These are phyloP conservation scores for Colletotrichum cereale DNA, from an alignment of 2,329 filamentous ascomycete genomes.

Conservation along the genomic window DNA sequence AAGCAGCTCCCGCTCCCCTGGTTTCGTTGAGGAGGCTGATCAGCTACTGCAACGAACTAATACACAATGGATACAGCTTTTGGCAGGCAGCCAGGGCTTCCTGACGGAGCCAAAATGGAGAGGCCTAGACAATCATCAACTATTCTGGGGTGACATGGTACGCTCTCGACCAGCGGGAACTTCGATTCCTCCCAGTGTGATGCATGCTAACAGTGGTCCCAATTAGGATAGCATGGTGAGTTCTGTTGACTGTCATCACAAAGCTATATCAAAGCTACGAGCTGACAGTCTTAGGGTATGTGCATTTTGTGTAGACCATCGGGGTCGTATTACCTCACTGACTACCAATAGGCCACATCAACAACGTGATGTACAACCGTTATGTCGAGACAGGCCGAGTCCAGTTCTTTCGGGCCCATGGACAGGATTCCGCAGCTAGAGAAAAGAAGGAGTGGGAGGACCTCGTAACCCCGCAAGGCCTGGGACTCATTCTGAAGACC, in stretches of 20 bases:
- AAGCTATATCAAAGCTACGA: neutral
- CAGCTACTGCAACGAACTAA: neutral
- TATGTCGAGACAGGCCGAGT: neutral
- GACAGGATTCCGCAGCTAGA: neutral
- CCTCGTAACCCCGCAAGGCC: neutral
- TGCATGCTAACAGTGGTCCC: neutral
- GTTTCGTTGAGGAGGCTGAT: neutral
- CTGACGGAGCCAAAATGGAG: neutral
- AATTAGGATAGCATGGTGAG: neutral
- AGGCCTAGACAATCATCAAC: neutral
- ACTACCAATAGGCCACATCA: neutral
- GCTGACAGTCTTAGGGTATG: neutral
- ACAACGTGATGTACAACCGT: neutral
- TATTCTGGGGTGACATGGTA: slow-evolving; percentile 1
- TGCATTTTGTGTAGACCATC: neutral
- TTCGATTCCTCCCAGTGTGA: neutral
- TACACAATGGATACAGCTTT: neutral
- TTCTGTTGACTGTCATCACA: neutral
- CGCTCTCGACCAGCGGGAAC: neutral
- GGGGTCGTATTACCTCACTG: neutral
- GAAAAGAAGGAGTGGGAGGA: slow-evolving; percentile 2
- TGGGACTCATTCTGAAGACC: neutral
- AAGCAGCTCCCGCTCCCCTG: neutral
- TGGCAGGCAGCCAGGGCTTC: neutral
- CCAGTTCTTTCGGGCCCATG: neutral